A percentile compares a stretch with the other conserved stretches of the same genome.
Conservation (phyloP, 495 filamentous ascomycete species). For the Aspergillus wentii region DNA sequence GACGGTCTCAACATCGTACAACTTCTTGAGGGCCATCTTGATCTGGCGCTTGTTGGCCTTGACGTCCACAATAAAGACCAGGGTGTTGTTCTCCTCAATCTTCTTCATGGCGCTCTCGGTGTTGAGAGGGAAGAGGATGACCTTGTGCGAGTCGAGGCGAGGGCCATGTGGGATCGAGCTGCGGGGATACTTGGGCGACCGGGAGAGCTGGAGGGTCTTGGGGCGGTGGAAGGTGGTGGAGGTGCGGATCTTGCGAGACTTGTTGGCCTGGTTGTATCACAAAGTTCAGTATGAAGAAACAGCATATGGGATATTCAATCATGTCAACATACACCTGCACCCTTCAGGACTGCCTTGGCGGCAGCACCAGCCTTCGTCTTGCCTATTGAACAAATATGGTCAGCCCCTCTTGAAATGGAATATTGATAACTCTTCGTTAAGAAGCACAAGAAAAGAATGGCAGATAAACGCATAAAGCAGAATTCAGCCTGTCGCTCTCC, state of each 20-base stretch:
- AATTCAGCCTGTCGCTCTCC: too few relatives aligned
- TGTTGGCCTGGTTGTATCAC: conserved; percentile 62
- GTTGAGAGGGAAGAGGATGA: conserved; percentile 84
- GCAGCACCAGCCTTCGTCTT: conserved; percentile 83
- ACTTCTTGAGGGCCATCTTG: conserved; percentile 96
- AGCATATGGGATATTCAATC: background rate
- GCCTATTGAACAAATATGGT: conserved; percentile 40
- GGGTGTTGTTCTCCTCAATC: conserved; percentile 99
- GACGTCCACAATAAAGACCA: conserved; percentile 97
- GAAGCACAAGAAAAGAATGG: too few relatives aligned
- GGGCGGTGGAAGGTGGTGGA: conserved; percentile 96
- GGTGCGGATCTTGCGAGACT: conserved; percentile 84
- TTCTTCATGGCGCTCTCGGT: conserved; percentile 99
- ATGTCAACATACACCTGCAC: conserved; percentile 56
- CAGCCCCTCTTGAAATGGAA: conserved; percentile 7
- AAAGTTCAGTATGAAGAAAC: conserved; percentile 6
- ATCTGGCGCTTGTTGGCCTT: conserved; percentile 99
- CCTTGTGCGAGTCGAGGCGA: conserved; percentile 88
- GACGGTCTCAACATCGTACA: conserved; percentile 95
- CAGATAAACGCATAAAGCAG: too few relatives aligned
- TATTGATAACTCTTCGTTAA: too few relatives aligned
- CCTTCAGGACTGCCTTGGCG: conserved; percentile 88
- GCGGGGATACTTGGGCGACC: conserved; percentile 93
- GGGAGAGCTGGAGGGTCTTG: conserved; percentile 88
- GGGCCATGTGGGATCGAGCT: conserved; percentile 86